Evolutionary conservation across 805 yeast species (phyloP), one percentile per base, ranked within the genome.

Genomic region (Lipomyces orientalis): DNA sequence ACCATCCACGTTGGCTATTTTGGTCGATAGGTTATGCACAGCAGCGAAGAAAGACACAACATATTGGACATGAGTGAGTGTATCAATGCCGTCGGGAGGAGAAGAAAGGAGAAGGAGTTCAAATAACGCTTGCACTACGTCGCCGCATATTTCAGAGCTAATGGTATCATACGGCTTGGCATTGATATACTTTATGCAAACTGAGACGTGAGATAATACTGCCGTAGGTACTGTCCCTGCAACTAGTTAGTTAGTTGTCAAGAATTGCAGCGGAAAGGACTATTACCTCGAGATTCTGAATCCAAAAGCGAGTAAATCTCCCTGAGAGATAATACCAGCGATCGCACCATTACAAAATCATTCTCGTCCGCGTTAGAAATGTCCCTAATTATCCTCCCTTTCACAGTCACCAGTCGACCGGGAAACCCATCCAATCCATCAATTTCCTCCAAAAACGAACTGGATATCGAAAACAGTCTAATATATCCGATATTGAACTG

Each of bases 61-160:
- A 2, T 25, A 22, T 31, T 39, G 34, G 29, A 61, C 35, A 16
- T 22, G 22, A 16, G 22, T 25, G 9, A 58, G n/a, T 7, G 52
- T 33, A 14, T 57, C 52, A 29, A 52, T 55, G 6, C 16, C 49
- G 25, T 52, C 29, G 34, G 12, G 31, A 12, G 56, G 33, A 52
- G 33, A 29, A 6, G 58, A 22, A 16, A 54, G 35, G 31, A 54
- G 39, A 7, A 60, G n/a, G 5, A 64, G 59, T 31, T 55, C 66
- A 43, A 64, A 64, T 19, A 54, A 33, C 2, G 49, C 55, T 37
- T 54, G 66, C 43, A 58, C 39, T 22, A 63, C 51, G n/a, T 37
- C 33, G 14, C 46, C 54, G 39, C 51, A 49, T 7, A 62, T 16
- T 56, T 57, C 31, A 19, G 22, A 31, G 5, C 54, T 46, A 12